Evolutionary conservation across 1,284 basidiomycete genomes (phyloP).

Genomic region (Caloboletus inedulis): DNA sequence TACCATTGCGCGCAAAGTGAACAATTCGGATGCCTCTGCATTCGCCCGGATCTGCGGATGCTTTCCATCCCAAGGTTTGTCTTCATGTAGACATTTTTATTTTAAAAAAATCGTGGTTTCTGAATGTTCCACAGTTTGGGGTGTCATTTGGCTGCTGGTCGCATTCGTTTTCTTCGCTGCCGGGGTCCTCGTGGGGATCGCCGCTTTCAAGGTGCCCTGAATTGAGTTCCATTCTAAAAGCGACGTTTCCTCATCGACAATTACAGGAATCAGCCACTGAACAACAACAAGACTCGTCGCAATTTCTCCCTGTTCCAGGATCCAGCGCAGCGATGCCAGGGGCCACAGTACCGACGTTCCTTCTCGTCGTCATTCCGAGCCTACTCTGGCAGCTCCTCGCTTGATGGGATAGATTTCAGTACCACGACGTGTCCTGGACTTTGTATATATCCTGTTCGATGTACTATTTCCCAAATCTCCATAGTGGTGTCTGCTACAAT

Average conservation of each 20-base stretch:
- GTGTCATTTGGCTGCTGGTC: constrained; percentile 85
- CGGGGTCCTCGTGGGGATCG: constrained; percentile 81
- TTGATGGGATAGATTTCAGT: constrained; percentile 4
- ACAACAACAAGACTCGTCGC: constrained; percentile 48
- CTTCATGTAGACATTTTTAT: no score
- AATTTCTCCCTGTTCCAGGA: constrained; percentile 67
- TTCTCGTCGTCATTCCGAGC: constrained; percentile 20
- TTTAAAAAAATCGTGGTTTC: neutral
- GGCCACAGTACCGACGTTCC: constrained; percentile 15
- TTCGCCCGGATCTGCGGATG: constrained; percentile 88
- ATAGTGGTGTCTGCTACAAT: neutral
- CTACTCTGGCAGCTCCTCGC: constrained; percentile 28
- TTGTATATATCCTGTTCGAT: neutral
- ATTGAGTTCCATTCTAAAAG: neutral
- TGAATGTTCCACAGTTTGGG: constrained; percentile 58
- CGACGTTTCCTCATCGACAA: constrained; percentile 3
- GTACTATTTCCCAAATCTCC: constrained; percentile 3
- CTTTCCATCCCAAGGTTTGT: constrained; percentile 63
- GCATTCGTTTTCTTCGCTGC: constrained; percentile 80
- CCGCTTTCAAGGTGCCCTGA: constrained; percentile 75
- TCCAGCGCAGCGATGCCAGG: constrained; percentile 37
- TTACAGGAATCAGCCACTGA: constrained; percentile 52
- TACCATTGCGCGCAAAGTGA: constrained; percentile 87
- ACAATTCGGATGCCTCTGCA: constrained; percentile 86
- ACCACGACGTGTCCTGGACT: neutral